phyloP scores from a whole-genome alignment of 2,329 filamentous ascomycete genomes.

The Aspergillus novoparasiticus region DNA sequence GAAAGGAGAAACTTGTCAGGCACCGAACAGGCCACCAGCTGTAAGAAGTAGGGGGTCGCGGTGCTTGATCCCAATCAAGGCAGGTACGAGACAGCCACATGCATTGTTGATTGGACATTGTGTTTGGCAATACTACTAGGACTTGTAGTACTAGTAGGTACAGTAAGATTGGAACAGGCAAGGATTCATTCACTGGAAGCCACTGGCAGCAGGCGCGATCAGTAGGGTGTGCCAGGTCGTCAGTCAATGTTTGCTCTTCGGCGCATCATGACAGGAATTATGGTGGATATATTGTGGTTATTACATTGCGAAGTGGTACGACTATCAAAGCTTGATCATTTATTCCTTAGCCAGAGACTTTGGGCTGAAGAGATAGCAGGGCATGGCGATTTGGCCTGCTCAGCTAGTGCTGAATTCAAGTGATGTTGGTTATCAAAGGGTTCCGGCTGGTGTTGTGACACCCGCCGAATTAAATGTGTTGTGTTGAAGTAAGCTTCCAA shows the following conservation, averaged over 20 bases:
- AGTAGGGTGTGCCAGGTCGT: neutral
- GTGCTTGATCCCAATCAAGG: neutral
- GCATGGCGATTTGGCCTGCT: neutral
- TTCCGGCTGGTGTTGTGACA: neutral
- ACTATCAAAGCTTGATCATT: neutral
- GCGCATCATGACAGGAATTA: neutral
- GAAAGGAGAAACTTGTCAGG: too few relatives aligned
- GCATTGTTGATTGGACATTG: neutral
- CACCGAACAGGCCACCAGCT: neutral
- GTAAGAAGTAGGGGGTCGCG: neutral
- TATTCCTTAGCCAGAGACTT: neutral
- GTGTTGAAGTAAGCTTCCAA: neutral
- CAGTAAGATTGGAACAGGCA: neutral
- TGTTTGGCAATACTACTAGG: neutral
- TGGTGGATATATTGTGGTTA: neutral
- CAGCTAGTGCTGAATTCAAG: neutral
- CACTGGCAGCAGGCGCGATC: neutral
- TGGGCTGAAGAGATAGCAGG: too few relatives aligned
- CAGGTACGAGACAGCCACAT: conserved; percentile 1
- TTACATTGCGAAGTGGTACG: neutral
- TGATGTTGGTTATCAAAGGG: neutral
- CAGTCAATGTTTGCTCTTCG: neutral
- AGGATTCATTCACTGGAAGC: neutral
- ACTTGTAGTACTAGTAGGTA: neutral
- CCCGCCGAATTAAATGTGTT: neutral